Evolutionary conservation across 345 rosid genomes (phyloP).

Genomic region (Hibiscus syriacus): DNA sequence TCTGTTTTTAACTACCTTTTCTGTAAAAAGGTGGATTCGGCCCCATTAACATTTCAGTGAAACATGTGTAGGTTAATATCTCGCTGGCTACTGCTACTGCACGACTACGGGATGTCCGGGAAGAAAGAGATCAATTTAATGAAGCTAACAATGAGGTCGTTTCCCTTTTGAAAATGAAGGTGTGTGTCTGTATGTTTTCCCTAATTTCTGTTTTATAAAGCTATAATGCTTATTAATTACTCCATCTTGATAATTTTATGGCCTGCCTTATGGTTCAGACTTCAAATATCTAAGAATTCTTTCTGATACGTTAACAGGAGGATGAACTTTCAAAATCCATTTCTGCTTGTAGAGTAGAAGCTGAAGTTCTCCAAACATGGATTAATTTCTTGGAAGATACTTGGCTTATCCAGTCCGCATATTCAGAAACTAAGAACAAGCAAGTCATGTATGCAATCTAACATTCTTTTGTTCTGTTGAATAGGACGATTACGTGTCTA

Average conservation of each 20-base stretch:
- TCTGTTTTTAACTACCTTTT: background rate
- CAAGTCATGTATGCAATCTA: conserved; percentile 32
- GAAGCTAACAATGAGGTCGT: conserved; percentile 89
- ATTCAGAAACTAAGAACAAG: conserved; percentile 62
- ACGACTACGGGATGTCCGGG: conserved; percentile 59
- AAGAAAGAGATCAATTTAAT: conserved; percentile 89
- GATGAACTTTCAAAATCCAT: conserved; percentile 79
- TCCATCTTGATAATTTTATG: conserved; percentile 11
- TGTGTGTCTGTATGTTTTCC: conserved; percentile 12
- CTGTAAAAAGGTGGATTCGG: background rate
- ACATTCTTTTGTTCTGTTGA: conserved; percentile 9
- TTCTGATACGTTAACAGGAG: conserved; percentile 41
- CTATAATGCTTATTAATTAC: conserved; percentile 10
- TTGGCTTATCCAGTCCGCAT: conserved; percentile 68
- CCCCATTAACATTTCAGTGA: conserved; percentile 4
- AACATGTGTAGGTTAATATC: conserved; percentile 55
- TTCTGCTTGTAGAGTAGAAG: conserved; percentile 55
- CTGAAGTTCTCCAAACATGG: conserved; percentile 79
- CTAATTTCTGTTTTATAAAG: conserved; percentile 1
- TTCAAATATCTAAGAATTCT: conserved; percentile 6
- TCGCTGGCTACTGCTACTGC: conserved; percentile 89
- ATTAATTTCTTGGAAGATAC: conserved; percentile 88
- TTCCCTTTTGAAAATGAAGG: conserved; percentile 81
- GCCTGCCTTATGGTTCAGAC: background rate
- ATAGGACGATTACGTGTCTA: background rate